Conservation (phyloP, 2,329 filamentous ascomycete genomes). For the Fusarium lyarnte region DNA sequence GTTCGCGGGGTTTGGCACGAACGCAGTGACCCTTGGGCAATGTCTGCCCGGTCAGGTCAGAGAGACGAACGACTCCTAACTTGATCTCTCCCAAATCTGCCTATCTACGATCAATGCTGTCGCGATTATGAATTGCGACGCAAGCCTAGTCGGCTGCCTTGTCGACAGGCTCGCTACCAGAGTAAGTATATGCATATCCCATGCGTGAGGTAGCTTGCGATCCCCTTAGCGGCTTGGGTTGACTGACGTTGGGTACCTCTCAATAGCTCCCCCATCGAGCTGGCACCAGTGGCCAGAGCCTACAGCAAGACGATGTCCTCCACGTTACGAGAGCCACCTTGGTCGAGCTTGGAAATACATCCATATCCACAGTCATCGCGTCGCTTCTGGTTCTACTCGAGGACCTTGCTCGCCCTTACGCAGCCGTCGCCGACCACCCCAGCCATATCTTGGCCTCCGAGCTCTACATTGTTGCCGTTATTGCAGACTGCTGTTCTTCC, state of each 20-base stretch:
- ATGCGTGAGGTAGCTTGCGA: not conserved
- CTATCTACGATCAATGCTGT: constrained; percentile 35
- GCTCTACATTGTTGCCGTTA: constrained; percentile 69
- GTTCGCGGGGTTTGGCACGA: constrained; percentile 36
- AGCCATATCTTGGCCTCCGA: constrained; percentile 71
- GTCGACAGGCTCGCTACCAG: constrained; percentile 70
- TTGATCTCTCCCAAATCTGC: constrained; percentile 24
- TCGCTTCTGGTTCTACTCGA: constrained; percentile 67
- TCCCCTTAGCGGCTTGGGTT: constrained; percentile 1
- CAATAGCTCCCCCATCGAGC: constrained; percentile 72
- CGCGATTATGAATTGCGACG: constrained; percentile 65
- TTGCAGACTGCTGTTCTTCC: constrained; percentile 71
- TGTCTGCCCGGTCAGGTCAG: not conserved
- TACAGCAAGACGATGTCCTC: constrained; percentile 69
- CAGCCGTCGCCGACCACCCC: constrained; percentile 61
- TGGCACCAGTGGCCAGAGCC: constrained; percentile 64
- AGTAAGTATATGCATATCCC: constrained; percentile 52
- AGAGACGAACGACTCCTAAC: constrained; percentile 6
- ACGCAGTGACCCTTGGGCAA: constrained; percentile 20
- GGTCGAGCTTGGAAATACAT: constrained; percentile 66
- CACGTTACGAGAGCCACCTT: constrained; percentile 69
- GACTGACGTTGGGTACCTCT: constrained; percentile 50
- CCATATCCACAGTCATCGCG: constrained; percentile 64
- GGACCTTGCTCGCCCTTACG: constrained; percentile 65
- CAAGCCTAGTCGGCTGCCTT: constrained; percentile 68